These are phyloP conservation scores for Suillus weaverae DNA, from an alignment of 768 basidiomycete species.

Conservation along the genomic window DNA sequence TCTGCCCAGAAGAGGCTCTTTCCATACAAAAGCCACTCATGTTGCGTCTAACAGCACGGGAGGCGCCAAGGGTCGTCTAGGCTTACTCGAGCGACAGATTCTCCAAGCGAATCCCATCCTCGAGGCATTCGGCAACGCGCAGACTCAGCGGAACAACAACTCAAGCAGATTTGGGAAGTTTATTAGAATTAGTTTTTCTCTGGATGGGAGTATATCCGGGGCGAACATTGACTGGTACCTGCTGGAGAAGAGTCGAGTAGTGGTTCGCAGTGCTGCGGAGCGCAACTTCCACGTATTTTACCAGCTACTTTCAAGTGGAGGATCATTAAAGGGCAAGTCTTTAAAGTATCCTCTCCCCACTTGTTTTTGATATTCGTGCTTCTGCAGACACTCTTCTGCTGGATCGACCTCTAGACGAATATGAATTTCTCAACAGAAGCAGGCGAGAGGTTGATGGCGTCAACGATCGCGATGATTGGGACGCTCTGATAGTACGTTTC, in stretches of 20 bases:
- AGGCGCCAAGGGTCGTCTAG: slow-evolving; percentile 69
- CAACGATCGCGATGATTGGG: slow-evolving; percentile 90
- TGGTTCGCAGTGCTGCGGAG: slow-evolving; percentile 84
- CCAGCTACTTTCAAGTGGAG: slow-evolving; percentile 81
- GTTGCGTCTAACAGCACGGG: slow-evolving; percentile 45
- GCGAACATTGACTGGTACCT: slow-evolving; percentile 99
- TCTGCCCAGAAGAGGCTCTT: slow-evolving; percentile 65
- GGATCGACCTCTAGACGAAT: slow-evolving; percentile 72
- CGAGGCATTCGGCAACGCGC: slow-evolving; percentile 98
- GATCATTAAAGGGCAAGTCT: slow-evolving; percentile 62
- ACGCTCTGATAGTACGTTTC: slow-evolving; percentile 47
- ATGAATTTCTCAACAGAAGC: slow-evolving; percentile 90
- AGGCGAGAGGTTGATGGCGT: slow-evolving; percentile 93
- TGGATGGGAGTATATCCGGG: slow-evolving; percentile 92
- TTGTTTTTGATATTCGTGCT: slow-evolving; percentile 13
- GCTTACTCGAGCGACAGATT: slow-evolving; percentile 92
- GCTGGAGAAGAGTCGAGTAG: slow-evolving; percentile 95
- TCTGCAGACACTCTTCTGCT: slow-evolving; percentile 69
- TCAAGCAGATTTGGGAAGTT: slow-evolving; percentile 99
- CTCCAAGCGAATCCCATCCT: slow-evolving; percentile 96
- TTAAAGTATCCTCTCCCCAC: background rate
- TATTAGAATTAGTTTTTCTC: slow-evolving; percentile 91
- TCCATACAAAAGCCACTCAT: slow-evolving; percentile 51
- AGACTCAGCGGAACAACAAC: slow-evolving; percentile 97
- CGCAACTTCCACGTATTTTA: slow-evolving; percentile 98